Evolutionary conservation across 2,329 filamentous ascomycete genomes (phyloP).

Genomic region (Cyclaneusma minus): DNA sequence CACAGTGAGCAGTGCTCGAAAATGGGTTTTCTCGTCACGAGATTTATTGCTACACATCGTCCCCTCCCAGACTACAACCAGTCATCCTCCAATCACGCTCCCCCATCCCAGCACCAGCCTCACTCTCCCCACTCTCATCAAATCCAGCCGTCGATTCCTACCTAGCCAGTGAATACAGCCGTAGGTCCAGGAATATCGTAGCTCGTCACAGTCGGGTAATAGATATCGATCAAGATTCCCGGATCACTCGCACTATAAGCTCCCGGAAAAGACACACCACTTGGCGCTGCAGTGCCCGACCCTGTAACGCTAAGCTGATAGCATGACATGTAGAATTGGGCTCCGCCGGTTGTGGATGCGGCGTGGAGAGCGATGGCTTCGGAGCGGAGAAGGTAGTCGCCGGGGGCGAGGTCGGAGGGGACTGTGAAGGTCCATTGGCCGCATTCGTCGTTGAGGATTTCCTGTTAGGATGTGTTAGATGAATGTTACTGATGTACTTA

Average conservation of each 20-base stretch:
- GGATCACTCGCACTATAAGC: slow-evolving; percentile 30
- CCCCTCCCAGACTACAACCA: no score
- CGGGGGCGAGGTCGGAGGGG: slow-evolving; percentile 33
- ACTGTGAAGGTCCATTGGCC: slow-evolving; percentile 32
- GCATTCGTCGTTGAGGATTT: slow-evolving; percentile 21
- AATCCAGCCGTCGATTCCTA: no score
- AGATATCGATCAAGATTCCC: slow-evolving; percentile 32
- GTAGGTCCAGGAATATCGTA: slow-evolving; percentile 25
- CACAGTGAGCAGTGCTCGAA: no score
- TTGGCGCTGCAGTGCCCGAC: slow-evolving; percentile 24
- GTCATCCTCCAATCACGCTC: no score
- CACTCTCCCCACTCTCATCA: no score
- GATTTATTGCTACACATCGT: no score
- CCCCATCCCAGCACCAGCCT: no score
- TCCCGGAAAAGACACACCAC: slow-evolving; percentile 29
- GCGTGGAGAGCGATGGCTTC: slow-evolving; percentile 39
- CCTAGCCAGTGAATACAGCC: no score
- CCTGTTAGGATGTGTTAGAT: no score
- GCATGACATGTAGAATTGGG: slow-evolving; percentile 24
- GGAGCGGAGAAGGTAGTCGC: slow-evolving; percentile 37
- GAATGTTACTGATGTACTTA: no score
- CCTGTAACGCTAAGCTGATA: slow-evolving; percentile 30
- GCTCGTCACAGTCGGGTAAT: slow-evolving; percentile 19
- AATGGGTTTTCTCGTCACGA: no score
- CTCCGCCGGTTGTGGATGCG: slow-evolving; percentile 21